A percentile compares a stretch with the other conserved stretches of the same genome.
Evolutionary conservation across 306 rosid genomes (phyloP).

Genomic region (Ammopiptanthus mongolicus): DNA sequence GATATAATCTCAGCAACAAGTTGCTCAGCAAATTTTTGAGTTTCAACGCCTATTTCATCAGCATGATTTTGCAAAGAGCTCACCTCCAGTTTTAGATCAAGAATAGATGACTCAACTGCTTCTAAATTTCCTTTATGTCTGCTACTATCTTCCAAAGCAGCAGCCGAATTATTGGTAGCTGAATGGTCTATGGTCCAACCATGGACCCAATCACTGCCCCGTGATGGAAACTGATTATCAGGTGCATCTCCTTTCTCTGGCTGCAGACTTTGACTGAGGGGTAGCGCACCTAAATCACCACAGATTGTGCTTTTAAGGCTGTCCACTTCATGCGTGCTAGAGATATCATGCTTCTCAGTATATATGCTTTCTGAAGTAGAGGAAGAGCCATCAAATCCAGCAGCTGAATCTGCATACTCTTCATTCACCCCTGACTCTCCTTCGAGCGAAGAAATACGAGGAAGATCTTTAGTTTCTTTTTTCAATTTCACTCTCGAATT

Average conservation of each 20-base stretch:
- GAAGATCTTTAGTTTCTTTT: constrained; percentile 49
- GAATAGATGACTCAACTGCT: constrained; percentile 69
- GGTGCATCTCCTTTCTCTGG: constrained; percentile 63
- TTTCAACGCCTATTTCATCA: constrained; percentile 64
- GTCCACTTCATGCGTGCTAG: constrained; percentile 65
- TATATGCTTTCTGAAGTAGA: constrained; percentile 80
- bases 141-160: constrained; percentile 63
- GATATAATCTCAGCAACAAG: constrained; percentile 79
- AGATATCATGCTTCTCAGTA: constrained; percentile 79
- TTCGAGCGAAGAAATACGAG: constrained; percentile 46
- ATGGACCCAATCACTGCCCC: constrained; percentile 62
- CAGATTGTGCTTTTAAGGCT: constrained; percentile 68
- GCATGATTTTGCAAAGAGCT: constrained; percentile 66
- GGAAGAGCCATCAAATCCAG: constrained; percentile 87
- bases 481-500: constrained; percentile 63
- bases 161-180: constrained; percentile 49
- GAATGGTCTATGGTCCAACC: constrained; percentile 70
- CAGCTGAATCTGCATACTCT: constrained; percentile 73
- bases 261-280: constrained; percentile 59
- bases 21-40: constrained; percentile 56
- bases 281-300: constrained; percentile 61
- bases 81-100: constrained; percentile 66
- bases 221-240: constrained; percentile 48
- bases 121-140: constrained; percentile 68
- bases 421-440: constrained; percentile 57